Base-by-base conservation (phyloP, 2,329 filamentous ascomycete species). In the Knufia fluminis region DNA sequence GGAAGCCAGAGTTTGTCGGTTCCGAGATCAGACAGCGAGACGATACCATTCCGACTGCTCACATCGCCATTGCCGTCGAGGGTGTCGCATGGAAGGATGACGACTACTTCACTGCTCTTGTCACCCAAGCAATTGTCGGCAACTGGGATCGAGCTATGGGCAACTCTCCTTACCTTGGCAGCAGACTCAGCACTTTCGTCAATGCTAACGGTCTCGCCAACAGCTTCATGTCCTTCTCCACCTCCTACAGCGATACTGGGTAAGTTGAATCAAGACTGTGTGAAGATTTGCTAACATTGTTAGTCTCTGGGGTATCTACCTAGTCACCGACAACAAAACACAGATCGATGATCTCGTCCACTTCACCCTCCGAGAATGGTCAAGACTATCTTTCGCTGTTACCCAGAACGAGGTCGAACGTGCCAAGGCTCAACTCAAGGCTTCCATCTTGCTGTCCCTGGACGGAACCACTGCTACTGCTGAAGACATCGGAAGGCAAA, bases 211-310 rank as follows among this genome's bases (percentile, higher is more conserved):
- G 90, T 70, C 80, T 98, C 55, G 92, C 92, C 71, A 98, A 95
- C 78, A 96, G 90, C 81, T 98, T 96, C 80, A 98, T 98, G 94
- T 94, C 87, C 77, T 98, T 98, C 77, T 96, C 90, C 59, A 98
- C 92, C 60, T 95, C 88, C 78, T 98, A 98, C 76, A 97, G 90
- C 67, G 92, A 98, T 71, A 98, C 92, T 68, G 92, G 90, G 89
- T 95, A 80, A 71, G 83, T 68, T 46, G 38, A 22, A 4, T 23
- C 38, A 22, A 36, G 10, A 6, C 32, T 51, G 57, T 67, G 70
- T 63, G 71, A 39, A 45, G n/a, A n/a, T n/a, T n/a, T n/a, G 17
- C 52, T 58, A 35, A 57, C 54, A 32, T 40, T 22, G 51, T 22
- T 63, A 95, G 92, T 79, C 87, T 98, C 61, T 98, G 92, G 92